Conservation (phyloP, 2,329 filamentous ascomycete species). For the Cyphellophora attinorum region DNA sequence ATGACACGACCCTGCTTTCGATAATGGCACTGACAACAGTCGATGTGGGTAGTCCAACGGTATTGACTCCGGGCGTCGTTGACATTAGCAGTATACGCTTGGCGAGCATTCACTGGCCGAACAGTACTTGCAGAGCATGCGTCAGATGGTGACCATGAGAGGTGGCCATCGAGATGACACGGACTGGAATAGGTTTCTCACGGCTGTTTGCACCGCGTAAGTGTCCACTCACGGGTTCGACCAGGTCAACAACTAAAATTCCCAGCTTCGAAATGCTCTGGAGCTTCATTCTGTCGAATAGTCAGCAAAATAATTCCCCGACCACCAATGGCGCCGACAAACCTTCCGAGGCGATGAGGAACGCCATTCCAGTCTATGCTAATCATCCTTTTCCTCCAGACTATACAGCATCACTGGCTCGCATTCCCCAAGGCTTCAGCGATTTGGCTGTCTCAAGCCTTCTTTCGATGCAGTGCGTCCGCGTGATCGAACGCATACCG, state of each 20-base stretch:
- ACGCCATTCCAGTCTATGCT: conserved; percentile 10
- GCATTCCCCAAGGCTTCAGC: conserved; percentile 9
- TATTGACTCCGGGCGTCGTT: not conserved
- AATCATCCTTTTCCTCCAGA: conserved; percentile 10
- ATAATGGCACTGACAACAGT: conserved; percentile 12
- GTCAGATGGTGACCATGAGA: conserved; percentile 8
- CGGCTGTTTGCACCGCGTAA: conserved; percentile 7
- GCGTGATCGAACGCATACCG: conserved; percentile 6
- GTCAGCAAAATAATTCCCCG: conserved; percentile 2
- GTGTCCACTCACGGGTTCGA: not conserved
- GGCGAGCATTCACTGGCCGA: conserved; percentile 10
- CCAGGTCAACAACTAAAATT: conserved; percentile 2
- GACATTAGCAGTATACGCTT: conserved; percentile 8
- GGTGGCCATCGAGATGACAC: conserved; percentile 7
- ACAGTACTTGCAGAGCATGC: conserved; percentile 10
- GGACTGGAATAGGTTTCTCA: conserved; percentile 9
- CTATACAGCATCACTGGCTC: conserved; percentile 9
- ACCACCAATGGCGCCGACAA: not conserved
- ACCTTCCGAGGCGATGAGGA: conserved; percentile 5
- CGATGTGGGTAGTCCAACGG: conserved; percentile 6
- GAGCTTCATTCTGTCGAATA: conserved; percentile 9
- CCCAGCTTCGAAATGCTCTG: conserved; percentile 10
- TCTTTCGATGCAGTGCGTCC: conserved; percentile 12
- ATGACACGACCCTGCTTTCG: conserved; percentile 11
- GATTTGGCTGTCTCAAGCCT: conserved; percentile 10